Evolutionary conservation across 2,329 filamentous ascomycete genomes (phyloP).

Genomic region (Venturia nashicola): DNA sequence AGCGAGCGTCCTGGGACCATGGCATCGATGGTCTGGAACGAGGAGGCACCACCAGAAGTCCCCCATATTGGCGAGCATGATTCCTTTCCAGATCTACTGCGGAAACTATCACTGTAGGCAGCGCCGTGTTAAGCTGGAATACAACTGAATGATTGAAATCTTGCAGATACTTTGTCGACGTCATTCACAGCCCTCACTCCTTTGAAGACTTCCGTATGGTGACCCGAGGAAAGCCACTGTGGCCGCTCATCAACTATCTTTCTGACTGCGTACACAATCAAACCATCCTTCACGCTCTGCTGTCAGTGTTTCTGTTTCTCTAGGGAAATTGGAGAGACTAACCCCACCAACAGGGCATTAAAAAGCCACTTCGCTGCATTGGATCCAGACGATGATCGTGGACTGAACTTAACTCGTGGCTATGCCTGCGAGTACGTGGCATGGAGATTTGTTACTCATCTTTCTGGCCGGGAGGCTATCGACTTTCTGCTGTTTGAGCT

Average conservation of each 20-base stretch:
- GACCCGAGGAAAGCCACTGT: constrained; percentile 42
- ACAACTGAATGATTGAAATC: constrained; percentile 5
- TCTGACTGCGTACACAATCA: constrained; percentile 52
- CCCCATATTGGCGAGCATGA: constrained; percentile 48
- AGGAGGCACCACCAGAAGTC: neutral
- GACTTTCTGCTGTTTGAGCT: constrained; percentile 65
- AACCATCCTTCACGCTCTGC: constrained; percentile 57
- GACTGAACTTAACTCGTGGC: constrained; percentile 55
- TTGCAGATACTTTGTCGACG: constrained; percentile 48
- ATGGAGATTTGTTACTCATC: constrained; percentile 60
- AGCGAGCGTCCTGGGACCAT: neutral
- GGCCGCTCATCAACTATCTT: constrained; percentile 55
- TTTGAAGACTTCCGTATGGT: constrained; percentile 65
- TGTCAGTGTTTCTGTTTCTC: constrained; percentile 40
- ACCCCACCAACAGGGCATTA: constrained; percentile 41
- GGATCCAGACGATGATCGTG: constrained; percentile 48
- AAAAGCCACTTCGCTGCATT: constrained; percentile 60
- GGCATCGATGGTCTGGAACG: neutral
- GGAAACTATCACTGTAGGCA: constrained; percentile 51
- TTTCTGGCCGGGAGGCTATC: constrained; percentile 62
- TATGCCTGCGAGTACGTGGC: constrained; percentile 71
- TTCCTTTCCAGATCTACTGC: constrained; percentile 50
- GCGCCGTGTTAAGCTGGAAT: neutral
- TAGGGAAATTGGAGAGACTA: neutral
- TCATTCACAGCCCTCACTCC: constrained; percentile 51